Base-by-base conservation (phyloP, 305 asterid genomes). In the Solanum hybrid region DNA sequence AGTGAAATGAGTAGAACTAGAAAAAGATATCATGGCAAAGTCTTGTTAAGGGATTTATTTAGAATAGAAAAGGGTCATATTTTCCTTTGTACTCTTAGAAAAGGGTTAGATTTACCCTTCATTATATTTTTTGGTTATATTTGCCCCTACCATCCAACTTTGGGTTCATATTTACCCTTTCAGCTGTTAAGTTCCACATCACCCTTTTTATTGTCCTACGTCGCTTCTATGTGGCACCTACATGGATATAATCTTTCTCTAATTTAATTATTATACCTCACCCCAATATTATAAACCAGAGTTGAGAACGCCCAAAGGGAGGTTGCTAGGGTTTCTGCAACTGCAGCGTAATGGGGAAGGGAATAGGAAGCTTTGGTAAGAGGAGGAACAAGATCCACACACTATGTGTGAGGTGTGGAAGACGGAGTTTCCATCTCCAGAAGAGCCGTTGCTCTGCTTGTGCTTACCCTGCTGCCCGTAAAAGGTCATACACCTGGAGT, bases 401-500 rank as follows among this genome's bases (percentile, higher is more conserved):
- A 10, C 91, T 91, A 17, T 89, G 92, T 80, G 90, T 91, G 91
- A 89, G 92, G 88, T 91, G 91, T 83, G 92, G 91, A 36, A 81
- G 90, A n/a, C 88, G 90, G n/a, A 91, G 91, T 57, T 91, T 89
- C 72, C 91, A 91, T 38, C 86, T 91, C 34, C 91, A 89, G 89
- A 91, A 91, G 91, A 91, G 89, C 41, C 84, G 91, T 10, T 91
- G 92, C 83, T 38, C 91, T 20, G 90, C 90, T 68, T 91, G 91
- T 87, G 92, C 90, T 75, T 91, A 91, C 41, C 92, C 89, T 45
- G 91, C 90, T 61, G 90, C 92, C 29, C 76, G 90, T 79, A 91
- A 89, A 85, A 65, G 91, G 85, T 37, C 79, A 29, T 91, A 97
- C 86, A 97, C 95, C 94, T 97, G 98, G 98, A 97, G 99, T 84